Percentiles rank a stretch among this genome's conserved stretches.
Evolutionary conservation across 352 stramenopile genomes (phyloP).

Genomic region (Peronosclerospora sorghi): DNA sequence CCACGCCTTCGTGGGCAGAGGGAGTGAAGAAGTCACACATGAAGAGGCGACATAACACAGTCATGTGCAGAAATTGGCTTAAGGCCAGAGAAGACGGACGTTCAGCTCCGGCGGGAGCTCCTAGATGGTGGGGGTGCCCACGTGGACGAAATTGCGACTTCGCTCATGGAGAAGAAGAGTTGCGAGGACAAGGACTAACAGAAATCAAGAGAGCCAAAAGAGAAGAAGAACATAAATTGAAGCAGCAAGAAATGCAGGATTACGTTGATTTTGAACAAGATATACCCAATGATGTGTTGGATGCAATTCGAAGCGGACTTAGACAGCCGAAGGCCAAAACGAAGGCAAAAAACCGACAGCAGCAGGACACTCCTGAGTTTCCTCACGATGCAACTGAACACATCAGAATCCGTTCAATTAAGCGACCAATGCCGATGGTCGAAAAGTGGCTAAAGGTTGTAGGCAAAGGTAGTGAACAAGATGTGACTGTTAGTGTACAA

Average conservation of each 20-base stretch:
- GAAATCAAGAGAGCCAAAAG: conserved; percentile 66
- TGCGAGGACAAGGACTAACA: conserved; percentile 50
- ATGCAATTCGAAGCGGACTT: conserved; percentile 58
- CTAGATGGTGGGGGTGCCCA: conserved; percentile 74
- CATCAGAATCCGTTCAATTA: conserved; percentile 18
- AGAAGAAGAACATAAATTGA: conserved; percentile 33
- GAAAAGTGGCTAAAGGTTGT: conserved; percentile 34
- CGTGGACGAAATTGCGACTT: conserved; percentile 74
- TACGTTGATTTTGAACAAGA: conserved; percentile 73
- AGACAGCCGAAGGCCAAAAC: conserved; percentile 30
- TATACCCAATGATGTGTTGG: conserved; percentile 47
- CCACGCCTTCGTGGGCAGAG: conserved; percentile 74
- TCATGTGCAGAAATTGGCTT: conserved; percentile 62
- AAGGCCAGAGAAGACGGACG: conserved; percentile 41
- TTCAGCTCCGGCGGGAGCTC: conserved; percentile 31
- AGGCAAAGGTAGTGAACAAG: conserved; percentile 17
- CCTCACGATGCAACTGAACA: conserved; percentile 22
- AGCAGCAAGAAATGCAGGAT: conserved; percentile 49
- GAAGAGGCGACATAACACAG: conserved; percentile 74
- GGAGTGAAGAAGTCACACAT: conserved; percentile 77
- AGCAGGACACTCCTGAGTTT: conserved; percentile 10
- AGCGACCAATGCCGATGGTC: conserved; percentile 11
- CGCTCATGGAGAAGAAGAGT: conserved; percentile 71
- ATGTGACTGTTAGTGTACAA: conserved; percentile 13
- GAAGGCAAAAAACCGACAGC: conserved; percentile 14